Evolutionary conservation across 176 grass and related monocot species (phyloP).

Genomic region (Puccinellia tenuiflora): DNA sequence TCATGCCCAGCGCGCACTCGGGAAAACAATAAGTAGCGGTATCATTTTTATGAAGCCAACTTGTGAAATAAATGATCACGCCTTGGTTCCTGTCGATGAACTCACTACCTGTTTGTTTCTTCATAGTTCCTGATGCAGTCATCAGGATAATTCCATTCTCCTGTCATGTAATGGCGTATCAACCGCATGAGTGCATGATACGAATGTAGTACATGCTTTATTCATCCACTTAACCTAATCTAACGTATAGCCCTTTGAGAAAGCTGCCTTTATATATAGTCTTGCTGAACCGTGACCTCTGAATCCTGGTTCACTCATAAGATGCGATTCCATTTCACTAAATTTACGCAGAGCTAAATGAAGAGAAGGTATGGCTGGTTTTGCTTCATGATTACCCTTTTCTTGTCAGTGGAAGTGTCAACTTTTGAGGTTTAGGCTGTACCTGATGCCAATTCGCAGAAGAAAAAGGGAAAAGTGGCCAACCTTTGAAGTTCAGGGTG

Average conservation of each 20-base stretch:
- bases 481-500: background rate
- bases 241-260: background rate
- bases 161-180: background rate
- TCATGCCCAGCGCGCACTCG: background rate
- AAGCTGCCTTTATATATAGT: background rate
- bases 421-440: background rate
- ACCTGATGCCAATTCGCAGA: background rate
- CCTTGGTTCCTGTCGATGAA: background rate
- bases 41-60: conserved; percentile 2
- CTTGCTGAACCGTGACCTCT: background rate
- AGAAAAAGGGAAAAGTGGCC: background rate
- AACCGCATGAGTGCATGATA: background rate
- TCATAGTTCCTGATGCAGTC: background rate
- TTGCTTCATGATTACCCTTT: background rate
- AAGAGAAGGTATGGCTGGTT: background rate
- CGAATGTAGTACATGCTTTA: background rate
- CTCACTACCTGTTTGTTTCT: background rate
- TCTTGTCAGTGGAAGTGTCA: background rate
- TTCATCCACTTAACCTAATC: background rate
- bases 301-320: background rate
- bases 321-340: background rate
- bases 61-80: conserved; percentile 16
- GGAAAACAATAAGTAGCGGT: conserved; percentile 27
- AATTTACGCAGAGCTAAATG: background rate
- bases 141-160: no score